Percentiles rank a stretch among this genome's conserved stretches.
These are phyloP conservation scores for Microcos paniculata DNA, from an alignment of 345 rosid genomes.

Conservation along the genomic window DNA sequence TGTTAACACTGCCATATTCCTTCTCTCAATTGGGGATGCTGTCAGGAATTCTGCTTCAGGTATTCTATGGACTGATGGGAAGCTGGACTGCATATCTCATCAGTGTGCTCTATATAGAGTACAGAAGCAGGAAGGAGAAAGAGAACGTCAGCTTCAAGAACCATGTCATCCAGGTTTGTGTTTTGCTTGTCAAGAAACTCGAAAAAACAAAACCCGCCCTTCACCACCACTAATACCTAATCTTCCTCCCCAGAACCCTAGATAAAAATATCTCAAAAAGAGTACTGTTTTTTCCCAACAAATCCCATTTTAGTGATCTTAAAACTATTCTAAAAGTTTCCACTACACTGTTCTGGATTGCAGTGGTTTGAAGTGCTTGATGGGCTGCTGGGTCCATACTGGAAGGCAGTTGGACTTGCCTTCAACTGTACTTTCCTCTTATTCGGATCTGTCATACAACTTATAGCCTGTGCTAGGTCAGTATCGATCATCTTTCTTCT, in stretches of 20 bases:
- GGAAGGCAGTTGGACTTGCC: slow-evolving; percentile 95
- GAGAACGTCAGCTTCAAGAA: slow-evolving; percentile 92
- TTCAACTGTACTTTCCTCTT: slow-evolving; percentile 98
- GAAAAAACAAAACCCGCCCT: neutral
- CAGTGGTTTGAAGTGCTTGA: slow-evolving; percentile 99
- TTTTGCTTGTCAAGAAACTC: neutral
- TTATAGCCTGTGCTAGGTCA: slow-evolving; percentile 96
- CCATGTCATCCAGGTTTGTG: slow-evolving; percentile 83
- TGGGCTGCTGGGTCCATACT: slow-evolving; percentile 88
- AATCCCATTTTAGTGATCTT: slow-evolving; percentile 3
- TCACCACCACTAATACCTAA: slow-evolving; percentile 17
- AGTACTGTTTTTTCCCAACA: neutral
- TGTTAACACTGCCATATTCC: slow-evolving; percentile 90
- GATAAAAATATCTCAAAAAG: neutral
- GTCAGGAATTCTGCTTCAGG: slow-evolving; percentile 82
- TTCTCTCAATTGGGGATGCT: slow-evolving; percentile 95
- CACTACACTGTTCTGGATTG: neutral
- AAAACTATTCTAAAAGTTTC: neutral
- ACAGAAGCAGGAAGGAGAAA: slow-evolving; percentile 86
- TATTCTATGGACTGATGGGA: slow-evolving; percentile 86
- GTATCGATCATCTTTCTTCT: neutral
- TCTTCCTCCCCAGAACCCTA: slow-evolving; percentile 16
- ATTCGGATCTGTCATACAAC: slow-evolving; percentile 98
- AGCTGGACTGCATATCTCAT: slow-evolving; percentile 99
- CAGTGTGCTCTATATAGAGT: slow-evolving; percentile 93